A percentile compares a stretch with the other conserved stretches of the same genome.
phyloP scores from a whole-genome alignment of 2,329 filamentous ascomycete genomes.

The Fusarium gaditjirri region DNA sequence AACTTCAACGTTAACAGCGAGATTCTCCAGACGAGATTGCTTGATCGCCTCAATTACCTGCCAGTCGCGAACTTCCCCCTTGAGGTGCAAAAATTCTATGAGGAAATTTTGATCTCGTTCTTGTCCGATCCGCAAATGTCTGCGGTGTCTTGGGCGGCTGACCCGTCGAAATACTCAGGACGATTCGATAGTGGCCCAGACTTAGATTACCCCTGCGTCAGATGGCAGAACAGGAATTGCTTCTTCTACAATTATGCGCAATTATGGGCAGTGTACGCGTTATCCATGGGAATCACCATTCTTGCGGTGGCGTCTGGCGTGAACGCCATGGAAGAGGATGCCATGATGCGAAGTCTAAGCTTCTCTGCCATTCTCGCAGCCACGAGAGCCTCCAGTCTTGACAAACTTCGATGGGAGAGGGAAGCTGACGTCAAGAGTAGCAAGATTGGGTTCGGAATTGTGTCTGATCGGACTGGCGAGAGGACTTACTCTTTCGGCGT shows the following conservation, averaged over 20 bases:
- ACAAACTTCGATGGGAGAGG: constrained; percentile 39
- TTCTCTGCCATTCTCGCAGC: constrained; percentile 44
- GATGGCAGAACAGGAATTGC: constrained; percentile 33
- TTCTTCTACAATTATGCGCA: constrained; percentile 37
- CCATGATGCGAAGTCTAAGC: constrained; percentile 39
- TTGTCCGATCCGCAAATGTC: constrained; percentile 43
- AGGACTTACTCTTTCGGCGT: constrained; percentile 39
- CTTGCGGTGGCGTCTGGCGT: constrained; percentile 33
- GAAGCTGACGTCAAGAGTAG: constrained; percentile 28
- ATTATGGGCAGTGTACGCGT: constrained; percentile 39
- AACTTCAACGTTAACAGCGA: constrained; percentile 30
- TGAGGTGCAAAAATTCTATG: constrained; percentile 39
- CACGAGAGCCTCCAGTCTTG: constrained; percentile 38
- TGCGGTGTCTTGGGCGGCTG: constrained; percentile 39
- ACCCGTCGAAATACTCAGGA: constrained; percentile 31
- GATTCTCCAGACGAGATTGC: constrained; percentile 34
- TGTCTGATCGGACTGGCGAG: constrained; percentile 35
- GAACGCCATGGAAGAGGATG: constrained; percentile 38
- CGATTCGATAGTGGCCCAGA: constrained; percentile 1
- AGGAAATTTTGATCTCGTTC: constrained; percentile 42
- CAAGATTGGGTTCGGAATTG: constrained; percentile 41
- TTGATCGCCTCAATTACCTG: constrained; percentile 38
- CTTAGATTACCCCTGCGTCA: constrained; percentile 29
- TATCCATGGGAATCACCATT: constrained; percentile 38
- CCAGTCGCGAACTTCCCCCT: constrained; percentile 29